A percentile compares a stretch with the other conserved stretches of the same genome.
Evolutionary conservation across 2,329 filamentous ascomycete genomes (phyloP).

Genomic region (Grosmannia clavigera): DNA sequence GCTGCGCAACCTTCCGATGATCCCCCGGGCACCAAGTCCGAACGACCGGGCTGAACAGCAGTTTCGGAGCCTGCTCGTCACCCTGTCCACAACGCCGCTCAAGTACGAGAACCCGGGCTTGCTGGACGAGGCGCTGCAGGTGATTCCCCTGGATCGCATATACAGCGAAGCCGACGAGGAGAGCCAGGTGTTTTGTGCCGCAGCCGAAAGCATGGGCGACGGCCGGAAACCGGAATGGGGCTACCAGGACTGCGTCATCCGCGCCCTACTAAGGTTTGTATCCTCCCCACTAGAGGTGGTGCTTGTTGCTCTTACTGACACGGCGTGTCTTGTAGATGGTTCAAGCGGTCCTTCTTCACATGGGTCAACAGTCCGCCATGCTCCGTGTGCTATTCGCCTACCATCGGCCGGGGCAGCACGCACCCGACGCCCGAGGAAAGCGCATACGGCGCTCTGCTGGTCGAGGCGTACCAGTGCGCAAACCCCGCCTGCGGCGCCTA

Average conservation of each 20-base stretch:
- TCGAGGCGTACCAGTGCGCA: conserved; percentile 85
- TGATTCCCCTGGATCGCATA: conserved; percentile 79
- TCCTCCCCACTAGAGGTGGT: neutral
- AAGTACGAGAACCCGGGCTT: conserved; percentile 96
- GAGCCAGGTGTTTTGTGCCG: conserved; percentile 71
- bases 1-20: conserved; percentile 36
- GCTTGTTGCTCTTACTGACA: neutral
- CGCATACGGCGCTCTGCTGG: conserved; percentile 73
- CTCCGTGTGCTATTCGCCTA: conserved; percentile 67
- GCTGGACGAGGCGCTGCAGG: conserved; percentile 78
- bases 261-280: conserved; percentile 67
- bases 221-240: conserved; percentile 80
- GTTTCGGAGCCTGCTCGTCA: conserved; percentile 72
- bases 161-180: conserved; percentile 94
- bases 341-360: conserved; percentile 86
- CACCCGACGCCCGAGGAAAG: conserved; percentile 79
- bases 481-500: conserved; percentile 60
- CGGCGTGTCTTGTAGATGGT: conserved; percentile 52
- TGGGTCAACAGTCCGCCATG: conserved; percentile 96
- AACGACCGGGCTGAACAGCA: conserved; percentile 53
- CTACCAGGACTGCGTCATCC: conserved; percentile 92
- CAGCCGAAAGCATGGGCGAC: conserved; percentile 76
- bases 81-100: conserved; percentile 74
- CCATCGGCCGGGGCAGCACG: conserved; percentile 70
- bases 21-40: conserved; percentile 62